Base-by-base conservation (phyloP, 371 early-diverging fungal genomes). In the Mortierella sp. region DNA sequence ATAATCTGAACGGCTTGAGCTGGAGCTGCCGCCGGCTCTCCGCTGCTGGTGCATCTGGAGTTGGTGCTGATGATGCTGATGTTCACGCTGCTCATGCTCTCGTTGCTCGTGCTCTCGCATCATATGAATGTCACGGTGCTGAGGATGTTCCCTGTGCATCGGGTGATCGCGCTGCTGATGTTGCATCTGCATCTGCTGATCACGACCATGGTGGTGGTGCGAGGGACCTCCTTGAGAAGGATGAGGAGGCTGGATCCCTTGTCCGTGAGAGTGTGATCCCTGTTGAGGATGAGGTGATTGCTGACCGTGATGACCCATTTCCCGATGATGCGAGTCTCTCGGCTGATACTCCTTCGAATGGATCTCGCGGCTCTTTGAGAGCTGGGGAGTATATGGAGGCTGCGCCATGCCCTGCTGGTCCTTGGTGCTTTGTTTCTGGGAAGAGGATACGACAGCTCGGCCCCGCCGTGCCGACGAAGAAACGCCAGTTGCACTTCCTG, bases 311-410 rank as follows among this genome's bases (percentile, higher is more conserved):
- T 75, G 75, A 14, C 56, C 24, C 15, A 64, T 26, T n/a, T 75
- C 75, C 46, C 75, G 75, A 37, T 51, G 69, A 43, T 63, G 68
- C 3, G 56, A 54, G 3, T 75, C 75, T 42, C 75, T 41, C 2
- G 75, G 69, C 26, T 75, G 75, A 26, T 75, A 75, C 24, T 75
- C 75, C 37, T 75, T 75, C 24, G 75, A 68, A 51, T 73, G 73
- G 27, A 67, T 67, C 60, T 75, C 75, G 19, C 75, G 75, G 14
- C 75, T 56, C 49, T 75, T 75, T 0, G 64, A 54, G 21, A 64
- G 8, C 12, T 47, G 51, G 3, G 61, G 47, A 27, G 60, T 12
- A 42, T 68, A 60, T 1, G 57, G 14, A 14, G 49, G 64, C 41
- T 63, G 51, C n/a, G 53, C 31, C 24, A 46, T 50, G 14, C 58